These are phyloP conservation scores for Acrodontium crateriforme DNA, from an alignment of 2,329 filamentous ascomycete genomes.

Conservation along the genomic window DNA sequence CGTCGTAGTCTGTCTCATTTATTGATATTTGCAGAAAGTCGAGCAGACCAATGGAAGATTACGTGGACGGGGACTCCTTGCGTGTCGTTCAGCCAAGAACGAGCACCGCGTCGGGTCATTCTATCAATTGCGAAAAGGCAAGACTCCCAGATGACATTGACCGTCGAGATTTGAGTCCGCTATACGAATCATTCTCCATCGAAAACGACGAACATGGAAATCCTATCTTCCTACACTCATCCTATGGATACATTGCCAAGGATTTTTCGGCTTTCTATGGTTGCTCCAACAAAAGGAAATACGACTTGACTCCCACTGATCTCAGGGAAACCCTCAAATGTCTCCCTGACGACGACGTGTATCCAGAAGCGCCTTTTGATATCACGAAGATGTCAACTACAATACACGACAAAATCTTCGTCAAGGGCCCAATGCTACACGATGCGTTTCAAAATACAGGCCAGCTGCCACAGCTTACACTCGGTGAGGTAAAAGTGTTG, in stretches of 20 bases:
- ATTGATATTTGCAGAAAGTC: too few species aligned
- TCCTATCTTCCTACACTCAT: background rate
- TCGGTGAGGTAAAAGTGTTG: constrained; percentile 12
- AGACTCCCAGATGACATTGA: too few species aligned
- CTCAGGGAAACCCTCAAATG: constrained; percentile 4
- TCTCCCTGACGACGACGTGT: constrained; percentile 7
- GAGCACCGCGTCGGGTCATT: too few species aligned
- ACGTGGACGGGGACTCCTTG: too few species aligned
- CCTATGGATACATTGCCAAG: background rate
- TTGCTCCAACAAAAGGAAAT: constrained; percentile 7
- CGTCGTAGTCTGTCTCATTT: too few species aligned
- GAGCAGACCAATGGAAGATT: too few species aligned
- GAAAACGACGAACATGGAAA: constrained; percentile 27
- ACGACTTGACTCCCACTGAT: constrained; percentile 7
- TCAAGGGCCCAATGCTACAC: constrained; percentile 13
- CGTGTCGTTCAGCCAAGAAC: too few species aligned
- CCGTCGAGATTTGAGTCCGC: too few species aligned
- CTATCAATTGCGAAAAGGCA: too few species aligned
- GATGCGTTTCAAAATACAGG: constrained; percentile 7
- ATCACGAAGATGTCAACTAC: constrained; percentile 3
- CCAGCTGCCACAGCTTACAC: constrained; percentile 10
- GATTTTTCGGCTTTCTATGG: background rate
- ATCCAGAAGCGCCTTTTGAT: constrained; percentile 5
- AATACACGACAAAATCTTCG: constrained; percentile 7
- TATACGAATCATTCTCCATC: too few species aligned